Conservation (phyloP, 371 early-diverging fungal species). For the Mucor piriformis region DNA sequence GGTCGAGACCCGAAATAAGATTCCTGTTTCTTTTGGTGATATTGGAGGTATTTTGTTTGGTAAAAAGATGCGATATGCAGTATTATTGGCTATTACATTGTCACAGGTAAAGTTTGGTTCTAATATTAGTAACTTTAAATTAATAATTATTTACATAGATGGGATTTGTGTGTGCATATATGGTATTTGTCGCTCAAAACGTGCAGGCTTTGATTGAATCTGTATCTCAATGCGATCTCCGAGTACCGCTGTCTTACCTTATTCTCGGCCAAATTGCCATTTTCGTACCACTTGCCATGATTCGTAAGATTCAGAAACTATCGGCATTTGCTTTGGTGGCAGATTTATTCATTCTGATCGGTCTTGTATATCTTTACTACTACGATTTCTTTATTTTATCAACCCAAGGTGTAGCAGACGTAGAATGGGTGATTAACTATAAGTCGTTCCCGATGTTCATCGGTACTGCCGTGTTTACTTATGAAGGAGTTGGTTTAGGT, state of each 20-base stretch:
- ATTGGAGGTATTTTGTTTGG: constrained; percentile 78
- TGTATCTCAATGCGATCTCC: constrained; percentile 55
- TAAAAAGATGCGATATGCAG: constrained; percentile 60
- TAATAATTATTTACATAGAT: constrained; percentile 39
- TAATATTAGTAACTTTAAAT: not conserved
- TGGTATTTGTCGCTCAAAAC: constrained; percentile 87
- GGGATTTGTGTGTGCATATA: constrained; percentile 88
- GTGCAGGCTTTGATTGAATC: constrained; percentile 70
- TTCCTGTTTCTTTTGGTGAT: constrained; percentile 78
- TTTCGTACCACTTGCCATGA: constrained; percentile 81
- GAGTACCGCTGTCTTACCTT: constrained; percentile 50
- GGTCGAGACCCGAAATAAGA: constrained; percentile 54
- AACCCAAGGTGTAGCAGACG: constrained; percentile 61
- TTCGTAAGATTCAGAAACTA: constrained; percentile 80
- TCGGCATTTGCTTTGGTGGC: constrained; percentile 81
- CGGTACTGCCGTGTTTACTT: constrained; percentile 89
- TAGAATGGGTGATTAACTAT: constrained; percentile 68
- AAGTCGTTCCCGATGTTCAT: constrained; percentile 79
- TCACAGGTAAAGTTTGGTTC: constrained; percentile 60
- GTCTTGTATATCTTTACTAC: constrained; percentile 77
- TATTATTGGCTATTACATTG: constrained; percentile 69
- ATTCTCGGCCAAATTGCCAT: constrained; percentile 72
- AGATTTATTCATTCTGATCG: constrained; percentile 82
- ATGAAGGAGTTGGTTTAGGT: constrained; percentile 86
- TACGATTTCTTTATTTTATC: constrained; percentile 64